Evolutionary conservation across 2,329 filamentous ascomycete species (phyloP).

Genomic region (Parafenestella ontariensis): DNA sequence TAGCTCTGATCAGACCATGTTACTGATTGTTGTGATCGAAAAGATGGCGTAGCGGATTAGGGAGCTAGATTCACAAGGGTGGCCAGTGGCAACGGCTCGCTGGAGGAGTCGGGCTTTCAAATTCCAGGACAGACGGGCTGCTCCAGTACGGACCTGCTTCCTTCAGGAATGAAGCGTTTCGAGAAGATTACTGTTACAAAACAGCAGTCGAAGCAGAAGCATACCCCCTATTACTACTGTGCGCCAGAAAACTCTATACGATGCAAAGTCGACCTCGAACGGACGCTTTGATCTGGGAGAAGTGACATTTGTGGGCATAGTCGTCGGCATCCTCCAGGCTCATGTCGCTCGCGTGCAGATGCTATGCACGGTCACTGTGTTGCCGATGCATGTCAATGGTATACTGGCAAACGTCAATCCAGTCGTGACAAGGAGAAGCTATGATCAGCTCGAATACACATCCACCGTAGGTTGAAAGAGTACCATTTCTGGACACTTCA

Average conservation of each 20-base stretch:
- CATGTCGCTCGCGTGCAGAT: not conserved
- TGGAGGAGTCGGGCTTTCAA: too few relatives aligned
- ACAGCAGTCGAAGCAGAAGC: not conserved
- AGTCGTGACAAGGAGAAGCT: too few relatives aligned
- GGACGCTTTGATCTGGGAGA: not conserved
- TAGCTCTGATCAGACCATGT: not conserved
- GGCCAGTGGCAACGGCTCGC: not conserved
- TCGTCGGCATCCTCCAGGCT: not conserved
- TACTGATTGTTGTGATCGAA: not conserved
- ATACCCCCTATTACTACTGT: not conserved
- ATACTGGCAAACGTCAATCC: not conserved
- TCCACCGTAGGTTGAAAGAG: too few relatives aligned
- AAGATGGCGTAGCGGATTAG: not conserved
- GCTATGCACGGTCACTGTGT: not conserved
- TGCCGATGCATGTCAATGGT: not conserved
- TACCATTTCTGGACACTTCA: not conserved
- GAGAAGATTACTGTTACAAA: not conserved
- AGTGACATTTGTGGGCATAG: not conserved
- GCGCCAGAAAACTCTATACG: not conserved
- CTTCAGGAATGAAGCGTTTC: not conserved
- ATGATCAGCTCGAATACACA: too few relatives aligned
- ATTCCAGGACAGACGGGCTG: not conserved
- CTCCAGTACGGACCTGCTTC: too few relatives aligned
- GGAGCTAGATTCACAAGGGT: not conserved
- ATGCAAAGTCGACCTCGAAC: not conserved